Base-by-base conservation (phyloP, 1,139 yeast species). In the Hyphopichia buzzinii region DNA sequence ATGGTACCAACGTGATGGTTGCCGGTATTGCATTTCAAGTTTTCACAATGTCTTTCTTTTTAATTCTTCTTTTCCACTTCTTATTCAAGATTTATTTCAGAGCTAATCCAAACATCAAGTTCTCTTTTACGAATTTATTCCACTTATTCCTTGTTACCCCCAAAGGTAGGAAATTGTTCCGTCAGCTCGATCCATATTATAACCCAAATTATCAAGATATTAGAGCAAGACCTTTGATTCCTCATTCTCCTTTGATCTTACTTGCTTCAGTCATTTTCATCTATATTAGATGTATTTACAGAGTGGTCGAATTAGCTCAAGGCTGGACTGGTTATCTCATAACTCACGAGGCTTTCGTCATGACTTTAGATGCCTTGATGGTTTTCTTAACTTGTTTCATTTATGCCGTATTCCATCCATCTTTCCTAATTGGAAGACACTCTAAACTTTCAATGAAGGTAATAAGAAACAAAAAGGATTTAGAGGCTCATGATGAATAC, bases 11-110 rank as follows among this genome's bases (percentile, higher is more conserved):
- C 38, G 46, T 62, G 8, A 66, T 67, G 72, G 52, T 66, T 30
- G 64, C 59, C 1, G 72, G 72, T 14, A 63, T 67, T 22, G 64
- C 54, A 6, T 62, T 64, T 41, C 72, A 67, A 49, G 68, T 64
- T 10, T 35, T 55, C 2, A 57, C 69, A 12, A 67, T 66, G 72
- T 39, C 66, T 4, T 42, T 64, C 3, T 67, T 65, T 39, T 34
- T 64, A 5, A 19, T 35, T 16, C 49, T 65, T 15, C 47, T 61
- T 41, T 46, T 54, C 32, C 59, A 57, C 34, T 64, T 64, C 40
- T 45, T 62, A 25, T 32, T 44, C 43, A 44, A 59, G 26, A 41
- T 54, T 6, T 55, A 44, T 39, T 64, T 64, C 47, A 40, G 35
- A 34, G 49, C 54, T 12, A 39, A 40, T 22, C 42, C 48, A 4